Conservation (phyloP, 371 early-diverging fungal genomes). For the Mucor indicus region DNA sequence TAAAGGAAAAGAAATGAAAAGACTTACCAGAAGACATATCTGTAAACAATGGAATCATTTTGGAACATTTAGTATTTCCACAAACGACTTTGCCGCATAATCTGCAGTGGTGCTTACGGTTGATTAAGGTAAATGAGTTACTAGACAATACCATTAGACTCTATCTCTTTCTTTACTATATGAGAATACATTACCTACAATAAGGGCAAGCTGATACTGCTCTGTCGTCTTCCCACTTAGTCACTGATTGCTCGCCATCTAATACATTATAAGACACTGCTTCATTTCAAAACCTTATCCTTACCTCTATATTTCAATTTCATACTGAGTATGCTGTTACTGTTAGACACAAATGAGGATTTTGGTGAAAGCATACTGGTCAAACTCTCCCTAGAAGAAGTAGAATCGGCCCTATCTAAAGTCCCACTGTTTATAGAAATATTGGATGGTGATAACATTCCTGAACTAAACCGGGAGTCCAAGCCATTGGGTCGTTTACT, state of each 20-base stretch:
- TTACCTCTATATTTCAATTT: slow-evolving; percentile 49
- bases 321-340: slow-evolving; percentile 43
- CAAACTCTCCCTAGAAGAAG: slow-evolving; percentile 38
- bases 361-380: slow-evolving; percentile 34
- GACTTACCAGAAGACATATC: slow-evolving; percentile 54
- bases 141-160: slow-evolving; percentile 15
- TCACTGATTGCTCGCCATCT: slow-evolving; percentile 63
- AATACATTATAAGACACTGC: neutral
- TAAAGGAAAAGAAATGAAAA: neutral
- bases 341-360: slow-evolving; percentile 33
- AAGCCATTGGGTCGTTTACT: neutral
- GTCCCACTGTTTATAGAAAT: slow-evolving; percentile 20
- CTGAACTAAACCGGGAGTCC: neutral
- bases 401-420: slow-evolving; percentile 31
- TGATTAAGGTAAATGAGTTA: slow-evolving; percentile 41
- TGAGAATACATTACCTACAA: slow-evolving; percentile 44
- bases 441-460: slow-evolving; percentile 10
- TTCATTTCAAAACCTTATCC: neutral
- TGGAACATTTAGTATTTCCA: slow-evolving; percentile 58
- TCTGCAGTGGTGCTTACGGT: slow-evolving; percentile 80
- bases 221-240: slow-evolving; percentile 66
- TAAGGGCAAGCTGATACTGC: slow-evolving; percentile 50
- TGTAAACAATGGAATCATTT: slow-evolving; percentile 52
- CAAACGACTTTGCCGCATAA: slow-evolving; percentile 77
- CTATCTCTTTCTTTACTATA: neutral